Base-by-base conservation (phyloP, 2,329 filamentous ascomycete species). In the Nemania serpens region DNA sequence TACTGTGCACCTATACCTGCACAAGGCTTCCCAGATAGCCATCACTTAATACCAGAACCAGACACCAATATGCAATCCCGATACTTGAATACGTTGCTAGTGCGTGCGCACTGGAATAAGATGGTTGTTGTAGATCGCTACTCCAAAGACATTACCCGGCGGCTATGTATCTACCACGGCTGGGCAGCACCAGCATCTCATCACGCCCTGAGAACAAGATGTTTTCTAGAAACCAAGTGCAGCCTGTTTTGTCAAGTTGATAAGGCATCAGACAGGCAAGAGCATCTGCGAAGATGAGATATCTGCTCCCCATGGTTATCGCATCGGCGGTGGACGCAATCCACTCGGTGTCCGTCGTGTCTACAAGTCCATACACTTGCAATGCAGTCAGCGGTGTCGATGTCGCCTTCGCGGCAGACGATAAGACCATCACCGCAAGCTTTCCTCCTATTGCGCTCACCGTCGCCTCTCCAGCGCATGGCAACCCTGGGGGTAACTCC, bases 301-400 rank as follows among this genome's bases (percentile, higher is more conserved):
- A 22, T 17, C 15, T 53, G 10, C 18, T 46, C 39, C 42, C 20
- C 12, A 17, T 58, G 12, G 9, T 51, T 20, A 10, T 39, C 9
- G 42, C 43, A 22, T 58, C 59, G 5, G 43, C 22, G 3, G 48
- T 25, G 15, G 48, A 58, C 11, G 65, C 64, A 13, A 51, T 65
- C 39, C 57, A 62, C 45, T 22, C 65, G 0, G 58, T 62, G 5
- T 57, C 63, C 2, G 60, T 67, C 15, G 10, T 55, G 7, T 65
- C 65, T 6, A 34, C 43, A 9, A 56, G 29, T 15, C 20, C 63
- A 13, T 65, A 63, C 17, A 54, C 49, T 36, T 68, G 64, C 58
- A 59, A 65, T 29, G 58, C 62, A 2, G 54, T 65, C 37, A 55
- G 56, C 20, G 66, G 66, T 5, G 36, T 68, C 55, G 62, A 68